Conservation (phyloP, 768 basidiomycete species). For the Psilocybe cyanescens region DNA sequence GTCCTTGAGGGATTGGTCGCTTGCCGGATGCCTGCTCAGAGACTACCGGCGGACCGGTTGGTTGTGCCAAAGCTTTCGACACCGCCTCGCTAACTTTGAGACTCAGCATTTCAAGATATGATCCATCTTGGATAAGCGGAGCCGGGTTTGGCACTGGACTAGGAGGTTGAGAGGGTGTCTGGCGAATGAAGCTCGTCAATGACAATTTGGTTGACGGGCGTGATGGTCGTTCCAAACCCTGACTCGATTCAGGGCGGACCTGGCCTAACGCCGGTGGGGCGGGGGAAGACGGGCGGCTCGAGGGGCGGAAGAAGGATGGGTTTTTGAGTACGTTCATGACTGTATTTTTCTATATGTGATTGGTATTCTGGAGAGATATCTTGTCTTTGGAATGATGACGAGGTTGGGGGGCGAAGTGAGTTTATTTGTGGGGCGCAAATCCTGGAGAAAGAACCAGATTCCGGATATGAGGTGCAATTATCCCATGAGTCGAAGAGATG, state of each 20-base stretch:
- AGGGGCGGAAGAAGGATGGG: conserved; percentile 67
- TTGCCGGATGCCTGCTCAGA: conserved; percentile 66
- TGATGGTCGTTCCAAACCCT: conserved; percentile 44
- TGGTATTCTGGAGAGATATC: conserved; percentile 15
- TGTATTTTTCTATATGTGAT: conserved; percentile 16
- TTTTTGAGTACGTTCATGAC: conserved; percentile 72
- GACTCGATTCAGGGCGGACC: conserved; percentile 40
- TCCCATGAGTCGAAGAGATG: conserved; percentile 51
- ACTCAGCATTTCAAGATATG: conserved; percentile 77
- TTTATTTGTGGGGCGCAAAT: conserved; percentile 20
- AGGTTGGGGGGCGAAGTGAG: conserved; percentile 26
- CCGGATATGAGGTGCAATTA: conserved; percentile 42
- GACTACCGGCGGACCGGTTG: conserved; percentile 52
- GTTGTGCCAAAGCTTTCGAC: conserved; percentile 73
- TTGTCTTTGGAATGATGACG: conserved; percentile 15
- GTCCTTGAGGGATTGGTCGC: conserved; percentile 73
- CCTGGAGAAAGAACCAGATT: conserved; percentile 44
- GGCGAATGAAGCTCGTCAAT: conserved; percentile 59
- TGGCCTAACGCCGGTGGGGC: conserved; percentile 40
- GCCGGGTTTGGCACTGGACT: conserved; percentile 38
- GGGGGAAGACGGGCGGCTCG: conserved; percentile 68
- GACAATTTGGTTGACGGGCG: conserved; percentile 63
- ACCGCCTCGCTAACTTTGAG: conserved; percentile 83
- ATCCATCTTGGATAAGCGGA: conserved; percentile 73
- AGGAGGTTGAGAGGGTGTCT: conserved; percentile 48